A percentile compares a stretch with the other conserved stretches of the same genome.
Evolutionary conservation across 306 rosid genomes (phyloP).

Genomic region (Trifolium repens): DNA sequence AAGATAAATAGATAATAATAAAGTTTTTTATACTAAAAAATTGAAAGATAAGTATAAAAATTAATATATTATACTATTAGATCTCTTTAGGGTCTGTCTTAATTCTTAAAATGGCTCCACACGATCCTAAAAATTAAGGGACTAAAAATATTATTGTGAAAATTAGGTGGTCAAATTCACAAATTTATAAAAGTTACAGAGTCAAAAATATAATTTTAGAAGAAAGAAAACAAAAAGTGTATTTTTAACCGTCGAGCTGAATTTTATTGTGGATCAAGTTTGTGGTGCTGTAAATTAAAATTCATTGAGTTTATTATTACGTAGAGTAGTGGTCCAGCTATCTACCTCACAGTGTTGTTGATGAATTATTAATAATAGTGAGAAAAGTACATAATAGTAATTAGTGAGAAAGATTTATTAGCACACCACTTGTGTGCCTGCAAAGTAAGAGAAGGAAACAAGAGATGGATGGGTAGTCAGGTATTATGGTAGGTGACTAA

Average conservation of each 20-base stretch:
- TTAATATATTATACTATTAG: too few relatives aligned
- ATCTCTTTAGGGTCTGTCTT: too few relatives aligned
- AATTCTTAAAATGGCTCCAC: too few relatives aligned
- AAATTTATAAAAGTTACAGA: too few relatives aligned
- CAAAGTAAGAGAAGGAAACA: conserved; percentile 49
- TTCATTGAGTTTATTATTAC: not conserved
- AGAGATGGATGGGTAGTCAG: conserved; percentile 68
- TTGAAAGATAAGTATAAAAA: too few relatives aligned
- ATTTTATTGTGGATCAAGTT: conserved; percentile 39
- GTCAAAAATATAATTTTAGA: too few relatives aligned
- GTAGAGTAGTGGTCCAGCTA: conserved; percentile 51
- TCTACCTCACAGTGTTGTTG: conserved; percentile 26
- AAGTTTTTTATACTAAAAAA: too few relatives aligned
- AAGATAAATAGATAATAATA: too few relatives aligned
- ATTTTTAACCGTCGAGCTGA: not conserved
- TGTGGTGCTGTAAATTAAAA: conserved; percentile 28
- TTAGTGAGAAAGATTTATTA: conserved; percentile 54
- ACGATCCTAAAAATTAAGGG: too few relatives aligned
- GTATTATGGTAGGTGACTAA: conserved; percentile 96
- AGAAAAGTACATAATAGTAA: conserved; percentile 42
- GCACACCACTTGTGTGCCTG: conserved; percentile 53
- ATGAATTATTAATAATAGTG: conserved; percentile 37
- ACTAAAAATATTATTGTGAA: too few relatives aligned
- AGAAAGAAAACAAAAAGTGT: not conserved
- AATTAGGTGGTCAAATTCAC: too few relatives aligned